Conservation (phyloP, 2,329 filamentous ascomycete genomes). For the Fusarium brevicatenulatum region DNA sequence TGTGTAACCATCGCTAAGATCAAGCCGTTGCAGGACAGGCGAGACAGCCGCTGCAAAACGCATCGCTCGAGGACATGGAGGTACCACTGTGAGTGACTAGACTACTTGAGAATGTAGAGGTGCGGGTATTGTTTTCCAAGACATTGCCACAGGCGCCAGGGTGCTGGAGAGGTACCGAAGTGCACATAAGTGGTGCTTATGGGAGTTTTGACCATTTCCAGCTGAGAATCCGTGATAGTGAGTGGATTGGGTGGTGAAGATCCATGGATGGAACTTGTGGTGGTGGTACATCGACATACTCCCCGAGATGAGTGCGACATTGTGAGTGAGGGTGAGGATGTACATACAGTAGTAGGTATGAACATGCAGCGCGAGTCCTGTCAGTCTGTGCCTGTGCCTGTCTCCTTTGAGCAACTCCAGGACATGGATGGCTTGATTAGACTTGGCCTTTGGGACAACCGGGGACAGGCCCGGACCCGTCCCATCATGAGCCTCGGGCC, state of each 20-base stretch:
- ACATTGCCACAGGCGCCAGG: slow-evolving; percentile 1
- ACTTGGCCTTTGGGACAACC: background rate
- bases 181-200: slow-evolving; percentile 12
- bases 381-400: background rate
- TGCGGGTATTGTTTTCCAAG: slow-evolving; percentile 27
- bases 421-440: slow-evolving; percentile 20
- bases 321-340: background rate
- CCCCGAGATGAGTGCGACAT: slow-evolving; percentile 5
- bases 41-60: slow-evolving; percentile 31
- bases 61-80: background rate
- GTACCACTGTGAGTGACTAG: background rate
- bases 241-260: slow-evolving; percentile 23
- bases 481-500: slow-evolving; percentile 20
- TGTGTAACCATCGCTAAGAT: slow-evolving; percentile 38
- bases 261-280: slow-evolving; percentile 15
- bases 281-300: background rate
- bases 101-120: background rate
- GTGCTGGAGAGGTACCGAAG: background rate
- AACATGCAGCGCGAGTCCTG: background rate
- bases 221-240: slow-evolving; percentile 3
- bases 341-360: background rate
- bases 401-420: background rate
- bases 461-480: slow-evolving; percentile 3
- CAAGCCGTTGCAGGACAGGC: slow-evolving; percentile 15
- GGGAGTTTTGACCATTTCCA: slow-evolving; percentile 20